Base-by-base conservation (phyloP, 2,329 filamentous ascomycete genomes). In the Aspergillus spinulosporus region DNA sequence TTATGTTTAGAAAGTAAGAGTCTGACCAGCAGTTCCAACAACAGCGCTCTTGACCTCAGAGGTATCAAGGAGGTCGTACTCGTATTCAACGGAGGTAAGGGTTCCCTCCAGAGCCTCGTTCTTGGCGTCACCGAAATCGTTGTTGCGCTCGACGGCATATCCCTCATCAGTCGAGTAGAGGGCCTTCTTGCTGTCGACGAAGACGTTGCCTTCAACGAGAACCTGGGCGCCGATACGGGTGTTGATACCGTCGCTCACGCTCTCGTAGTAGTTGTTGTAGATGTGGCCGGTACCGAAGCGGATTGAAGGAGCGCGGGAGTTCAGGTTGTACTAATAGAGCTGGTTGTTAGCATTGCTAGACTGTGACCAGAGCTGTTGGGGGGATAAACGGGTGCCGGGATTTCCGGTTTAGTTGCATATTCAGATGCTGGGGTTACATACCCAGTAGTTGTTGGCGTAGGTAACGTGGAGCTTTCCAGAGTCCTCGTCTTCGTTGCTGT, bases 211-310 rank as follows among this genome's bases (percentile, higher is more conserved):
- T 74, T 86, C 80, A 26, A 85, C 76, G 32, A 85, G 78, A n/a
- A 84, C 72, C 68, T 85, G 76, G 11, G 83, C 82, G 9, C 78
- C 79, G 63, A 80, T 75, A 52, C 82, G 80, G 49, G 81, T 80
- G 75, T 85, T 84, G 74, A 86, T 78, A 47, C 78, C 81, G 43
- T 80, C 79, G 44, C 71, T 74, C 49, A 74, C 68, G 61, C 78
- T 64, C 62, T 72, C 70, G 67, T 72, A 80, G 69, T 76, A 78
- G 66, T 69, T 79, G 77, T 83, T 85, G 76, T 80, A 83, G 63
- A 83, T 68, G 73, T 89, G 86, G 8, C 76, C 84, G 42, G 83
- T 87, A 29, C 86, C 86, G 74, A 88, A 89, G 62, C 86, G 84
- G 69, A 88, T 68, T 3, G 80, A 83, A 3, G 87, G 86, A 0